Conservation (phyloP, 2,329 filamentous ascomycete species). For the Ambrosiella xylebori region DNA sequence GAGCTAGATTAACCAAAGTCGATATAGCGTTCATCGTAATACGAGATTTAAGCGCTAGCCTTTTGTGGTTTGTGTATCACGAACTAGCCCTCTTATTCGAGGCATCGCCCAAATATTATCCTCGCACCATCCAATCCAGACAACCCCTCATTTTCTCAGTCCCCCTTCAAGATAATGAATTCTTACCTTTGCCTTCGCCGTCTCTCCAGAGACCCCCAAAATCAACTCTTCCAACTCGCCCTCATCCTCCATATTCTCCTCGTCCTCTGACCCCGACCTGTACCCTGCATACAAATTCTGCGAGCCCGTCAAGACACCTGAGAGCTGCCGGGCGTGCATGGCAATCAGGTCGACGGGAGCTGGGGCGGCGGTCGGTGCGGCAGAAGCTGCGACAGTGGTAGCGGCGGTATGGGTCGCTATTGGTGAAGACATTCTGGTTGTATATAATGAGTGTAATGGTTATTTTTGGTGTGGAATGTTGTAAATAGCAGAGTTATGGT, state of each 20-base stretch:
- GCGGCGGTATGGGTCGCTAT: neutral
- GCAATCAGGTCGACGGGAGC: neutral
- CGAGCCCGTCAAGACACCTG: neutral
- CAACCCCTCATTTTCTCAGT: too few relatives aligned
- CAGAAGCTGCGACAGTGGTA: neutral
- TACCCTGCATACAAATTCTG: neutral
- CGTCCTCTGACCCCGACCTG: neutral
- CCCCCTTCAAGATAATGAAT: neutral
- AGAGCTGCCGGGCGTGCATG: conserved; percentile 1
- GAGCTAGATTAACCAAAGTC: neutral
- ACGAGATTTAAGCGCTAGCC: neutral
- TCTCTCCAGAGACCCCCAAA: neutral
- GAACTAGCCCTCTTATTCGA: too few relatives aligned
- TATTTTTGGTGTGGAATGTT: neutral
- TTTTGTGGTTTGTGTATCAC: neutral
- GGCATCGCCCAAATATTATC: too few relatives aligned
- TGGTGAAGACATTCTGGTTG: neutral
- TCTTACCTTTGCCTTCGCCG: neutral
- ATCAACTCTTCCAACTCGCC: conserved; percentile 1
- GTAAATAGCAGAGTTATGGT: neutral
- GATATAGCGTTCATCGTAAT: neutral
- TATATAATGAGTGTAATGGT: neutral
- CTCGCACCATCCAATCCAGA: too few relatives aligned
- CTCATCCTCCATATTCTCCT: neutral
- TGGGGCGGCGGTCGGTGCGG: neutral